Evolutionary conservation across 2,329 filamentous ascomycete genomes (phyloP), one percentile per base, ranked within the genome.

Genomic region (Dactylellina drechsleri): DNA sequence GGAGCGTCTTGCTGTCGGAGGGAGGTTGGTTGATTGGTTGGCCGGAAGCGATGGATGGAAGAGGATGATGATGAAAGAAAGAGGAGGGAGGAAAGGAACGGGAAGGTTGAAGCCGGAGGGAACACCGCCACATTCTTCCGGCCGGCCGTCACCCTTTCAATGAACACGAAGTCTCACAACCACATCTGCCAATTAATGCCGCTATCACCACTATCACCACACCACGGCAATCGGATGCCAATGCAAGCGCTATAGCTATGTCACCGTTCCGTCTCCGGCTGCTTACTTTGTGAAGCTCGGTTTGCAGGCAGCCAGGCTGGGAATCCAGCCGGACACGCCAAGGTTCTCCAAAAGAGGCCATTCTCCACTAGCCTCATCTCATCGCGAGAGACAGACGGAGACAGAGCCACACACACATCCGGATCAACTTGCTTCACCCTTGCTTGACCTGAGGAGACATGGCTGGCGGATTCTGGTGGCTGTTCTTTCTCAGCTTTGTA

Each of bases 381-480:
- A 47, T 47, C 43, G 43, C 43, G 31, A 47, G 43, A 18, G 4
- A 10, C 16, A 6, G 43, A 47, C 6, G 13, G 6, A 7, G 6
- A 8, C 3, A 10, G 6, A 47, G 6, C 13, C 43, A n/a, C 43
- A 18, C 15, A 47, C 43, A 47, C 43, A 6, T 18, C 16, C 43
- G 43, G 43, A 10, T 18, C 15, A 47, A 47, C 43, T 18, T 47
- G 13, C 43, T n/a, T 15, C 23, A 61, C 28, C 43, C 31, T 49
- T 26, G 15, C 41, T 13, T 18, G 57, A 59, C 23, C 16, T 31
- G 36, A 45, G 31, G 43, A 64, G 56, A 23, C 43, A 75, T 75
- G 71, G 71, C 71, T 0, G 59, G 71, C 58, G 71, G 64, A 47
- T 75, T 75, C 64, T 75, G 71, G 71, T 75, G 71, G 71, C 64